phyloP scores from a whole-genome alignment of 129 eudicot genomes.

The Sambucus nigra region DNA sequence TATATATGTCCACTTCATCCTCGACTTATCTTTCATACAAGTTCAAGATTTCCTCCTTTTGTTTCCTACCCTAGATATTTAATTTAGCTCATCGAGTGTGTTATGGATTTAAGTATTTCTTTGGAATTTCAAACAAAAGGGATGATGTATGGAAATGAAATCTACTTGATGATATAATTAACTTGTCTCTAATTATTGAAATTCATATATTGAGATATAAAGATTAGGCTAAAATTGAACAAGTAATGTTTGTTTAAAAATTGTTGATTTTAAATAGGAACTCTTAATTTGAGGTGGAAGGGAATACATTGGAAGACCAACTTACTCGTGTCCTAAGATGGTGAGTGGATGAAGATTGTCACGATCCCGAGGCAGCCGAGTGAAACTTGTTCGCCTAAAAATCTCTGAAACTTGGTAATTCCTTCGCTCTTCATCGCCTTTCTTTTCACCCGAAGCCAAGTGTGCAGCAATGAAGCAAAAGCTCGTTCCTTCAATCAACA shows the following conservation, averaged over 20 bases:
- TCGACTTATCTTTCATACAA: background rate
- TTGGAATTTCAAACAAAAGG: background rate
- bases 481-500: conserved; percentile 73
- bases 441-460: conserved; percentile 91
- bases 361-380: conserved; percentile 36
- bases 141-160: background rate
- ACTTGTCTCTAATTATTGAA: background rate
- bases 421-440: conserved; percentile 80
- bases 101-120: background rate
- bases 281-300: too few species aligned
- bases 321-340: conserved; percentile 96
- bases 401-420: conserved; percentile 78
- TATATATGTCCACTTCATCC: background rate
- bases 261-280: too few species aligned
- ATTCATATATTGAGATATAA: background rate
- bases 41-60: background rate
- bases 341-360: conserved; percentile 48
- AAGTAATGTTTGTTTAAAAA: too few species aligned
- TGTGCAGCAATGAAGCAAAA: conserved; percentile 83
- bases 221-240: too few species aligned
- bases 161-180: background rate
- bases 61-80: background rate
- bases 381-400: conserved; percentile 59
- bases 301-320: conserved; percentile 12
- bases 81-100: background rate